Evolutionary conservation across 192 early-diverging fungal species (phyloP), one percentile per base, ranked within the genome.

Genomic region (Rhizophagus sp.): DNA sequence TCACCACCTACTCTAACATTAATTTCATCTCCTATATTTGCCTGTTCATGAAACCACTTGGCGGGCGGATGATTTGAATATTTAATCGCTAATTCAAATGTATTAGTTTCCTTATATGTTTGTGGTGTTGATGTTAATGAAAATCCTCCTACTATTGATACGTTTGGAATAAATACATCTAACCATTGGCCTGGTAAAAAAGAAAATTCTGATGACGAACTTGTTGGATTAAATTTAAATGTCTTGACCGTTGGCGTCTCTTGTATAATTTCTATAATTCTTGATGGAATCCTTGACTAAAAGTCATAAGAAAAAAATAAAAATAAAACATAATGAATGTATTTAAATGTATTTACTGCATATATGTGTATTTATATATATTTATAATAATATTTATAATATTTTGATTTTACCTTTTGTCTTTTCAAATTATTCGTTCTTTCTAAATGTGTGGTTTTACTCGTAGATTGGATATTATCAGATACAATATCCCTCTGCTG

Each of bases 111-210:
- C 10, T 13, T 17, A 12, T 44, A 71, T 3, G 69, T 24, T 25
- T 30, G 47, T 27, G 81, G 81, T 19, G 76, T 68, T 44, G 77
- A 79, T 15, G 81, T 81, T n/a, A 81, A 27, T 13, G 81, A 79
- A 50, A 81, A 81, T 8, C 81, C 81, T 25, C 81, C 81, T 8
- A 71, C 34, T 36, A 68, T 75, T 76, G 73, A 17, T 12, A 81
- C 34, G 15, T 79, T 52, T 50, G 64, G 65, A 57, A 79, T 79
- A 61, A 71, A 71, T 17, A 81, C 76, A 44, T 81, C 81, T 30
- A 81, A 62, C 81, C 81, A 81, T 78, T 81, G 81, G 22, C 81
- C 81, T n/a, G 81, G 81, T 17, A 76, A 27, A 78, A 81, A 81
- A 13, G 25, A 12, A n/a, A 81, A 66, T 50, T 49, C n/a, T 19